These are phyloP conservation scores for Agaricus blazei DNA, from an alignment of 768 basidiomycete genomes.

Conservation along the genomic window DNA sequence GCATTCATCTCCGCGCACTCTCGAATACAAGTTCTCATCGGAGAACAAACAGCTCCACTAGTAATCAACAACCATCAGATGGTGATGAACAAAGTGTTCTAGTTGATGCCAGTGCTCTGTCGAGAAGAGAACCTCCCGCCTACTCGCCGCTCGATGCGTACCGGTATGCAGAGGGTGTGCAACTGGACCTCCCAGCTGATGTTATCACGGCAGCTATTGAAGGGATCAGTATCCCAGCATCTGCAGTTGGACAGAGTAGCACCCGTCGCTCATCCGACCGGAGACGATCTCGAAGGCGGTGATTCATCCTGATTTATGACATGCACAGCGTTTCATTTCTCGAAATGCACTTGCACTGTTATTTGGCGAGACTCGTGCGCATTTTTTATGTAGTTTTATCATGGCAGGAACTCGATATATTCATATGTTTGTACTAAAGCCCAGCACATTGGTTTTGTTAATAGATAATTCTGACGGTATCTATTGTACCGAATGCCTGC, in stretches of 20 bases:
- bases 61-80: constrained; percentile 15
- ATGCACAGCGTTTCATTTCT: constrained; percentile 22
- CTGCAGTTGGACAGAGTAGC: constrained; percentile 47
- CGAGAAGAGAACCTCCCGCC: constrained; percentile 71
- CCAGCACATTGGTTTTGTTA: background rate
- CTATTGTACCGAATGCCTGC: background rate
- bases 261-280: constrained; percentile 48
- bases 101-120: constrained; percentile 24
- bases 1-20: constrained; percentile 55
- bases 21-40: constrained; percentile 51
- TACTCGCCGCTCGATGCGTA: constrained; percentile 89
- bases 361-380: background rate
- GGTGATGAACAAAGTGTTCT: constrained; percentile 26
- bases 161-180: constrained; percentile 83
- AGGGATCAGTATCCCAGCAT: constrained; percentile 58
- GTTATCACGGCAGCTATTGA: constrained; percentile 88
- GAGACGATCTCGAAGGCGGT: constrained; percentile 48
- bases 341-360: constrained; percentile 16
- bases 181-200: constrained; percentile 89
- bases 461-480: background rate
- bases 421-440: constrained; percentile 11
- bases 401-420: constrained; percentile 9
- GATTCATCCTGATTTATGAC: constrained; percentile 17
- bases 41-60: constrained; percentile 29
- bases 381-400: constrained; percentile 6